These are phyloP conservation scores for Kodamaea lidongshanica DNA, from an alignment of 805 yeast species.

Conservation along the genomic window DNA sequence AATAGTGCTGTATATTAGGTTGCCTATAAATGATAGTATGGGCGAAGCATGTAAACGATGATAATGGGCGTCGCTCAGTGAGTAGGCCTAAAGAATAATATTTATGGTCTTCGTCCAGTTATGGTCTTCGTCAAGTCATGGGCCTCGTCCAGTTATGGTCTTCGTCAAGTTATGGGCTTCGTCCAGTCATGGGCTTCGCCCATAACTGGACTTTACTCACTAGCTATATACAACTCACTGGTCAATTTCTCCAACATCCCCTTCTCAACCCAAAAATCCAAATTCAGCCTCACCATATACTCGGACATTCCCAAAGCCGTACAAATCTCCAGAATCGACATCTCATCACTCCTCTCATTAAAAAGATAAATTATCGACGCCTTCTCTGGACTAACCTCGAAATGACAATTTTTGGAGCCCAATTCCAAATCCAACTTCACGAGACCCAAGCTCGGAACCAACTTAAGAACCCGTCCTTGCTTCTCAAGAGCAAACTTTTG, in stretches of 20 bases:
- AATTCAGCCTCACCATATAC: slow-evolving; percentile 28
- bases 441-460: slow-evolving; percentile 54
- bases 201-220: too few species aligned
- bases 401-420: slow-evolving; percentile 29
- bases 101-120: too few species aligned
- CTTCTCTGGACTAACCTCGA: slow-evolving; percentile 60
- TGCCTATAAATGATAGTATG: too few species aligned
- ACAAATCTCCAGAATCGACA: slow-evolving; percentile 29
- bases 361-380: slow-evolving; percentile 59
- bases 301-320: slow-evolving; percentile 37
- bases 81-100: too few species aligned
- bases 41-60: too few species aligned
- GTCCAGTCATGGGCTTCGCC: too few species aligned
- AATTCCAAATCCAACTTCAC: slow-evolving; percentile 53
- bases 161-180: too few species aligned
- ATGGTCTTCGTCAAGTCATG: too few species aligned
- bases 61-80: too few species aligned
- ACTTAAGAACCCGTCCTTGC: slow-evolving; percentile 51
- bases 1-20: too few species aligned
- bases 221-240: slow-evolving; percentile 28
- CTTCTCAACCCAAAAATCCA: slow-evolving; percentile 59
- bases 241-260: slow-evolving; percentile 44
- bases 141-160: too few species aligned
- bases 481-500: slow-evolving; percentile 38
- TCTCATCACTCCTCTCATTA: slow-evolving; percentile 24